Conservation (phyloP, 176 grass and related monocot species). For the Aegilops longissima region DNA sequence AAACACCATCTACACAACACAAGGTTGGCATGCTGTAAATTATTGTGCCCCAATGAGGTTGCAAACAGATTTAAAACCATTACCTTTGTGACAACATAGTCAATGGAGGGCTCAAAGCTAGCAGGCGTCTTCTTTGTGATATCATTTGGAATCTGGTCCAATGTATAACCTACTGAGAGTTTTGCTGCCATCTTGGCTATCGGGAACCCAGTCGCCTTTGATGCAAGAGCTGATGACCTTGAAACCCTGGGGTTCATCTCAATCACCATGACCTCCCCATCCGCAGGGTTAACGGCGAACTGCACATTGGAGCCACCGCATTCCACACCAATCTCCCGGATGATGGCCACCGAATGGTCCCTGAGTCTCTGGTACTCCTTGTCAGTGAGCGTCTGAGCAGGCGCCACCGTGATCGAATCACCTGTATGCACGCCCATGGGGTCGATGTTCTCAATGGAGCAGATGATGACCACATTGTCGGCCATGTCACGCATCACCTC, state of each 20-base stretch:
- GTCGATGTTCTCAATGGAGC: constrained; percentile 97
- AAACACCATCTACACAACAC: neutral
- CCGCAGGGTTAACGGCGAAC: constrained; percentile 81
- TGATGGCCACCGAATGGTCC: constrained; percentile 81
- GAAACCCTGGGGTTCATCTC: constrained; percentile 99
- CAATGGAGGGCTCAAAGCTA: constrained; percentile 97
- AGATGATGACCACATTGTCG: constrained; percentile 98
- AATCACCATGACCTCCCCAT: constrained; percentile 99
- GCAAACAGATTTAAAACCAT: constrained; percentile 3
- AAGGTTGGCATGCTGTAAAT: no score
- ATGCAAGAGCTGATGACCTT: constrained; percentile 85
- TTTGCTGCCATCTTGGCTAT: constrained; percentile 99
- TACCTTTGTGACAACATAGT: constrained; percentile 99
- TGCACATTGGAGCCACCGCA: constrained; percentile 98
- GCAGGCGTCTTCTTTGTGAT: constrained; percentile 99
- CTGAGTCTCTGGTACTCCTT: constrained; percentile 97
- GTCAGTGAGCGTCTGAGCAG: constrained; percentile 89
- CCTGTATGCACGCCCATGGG: constrained; percentile 98
- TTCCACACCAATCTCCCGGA: constrained; percentile 95
- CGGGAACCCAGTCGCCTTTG: constrained; percentile 88
- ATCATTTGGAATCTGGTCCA: constrained; percentile 97
- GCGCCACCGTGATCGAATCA: constrained; percentile 92
- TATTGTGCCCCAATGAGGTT: neutral
- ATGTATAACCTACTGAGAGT: constrained; percentile 90
- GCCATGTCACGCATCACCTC: constrained; percentile 98